These are phyloP conservation scores for Pseudopyricularia cyperi DNA, from an alignment of 2,329 filamentous ascomycete genomes.

Conservation along the genomic window DNA sequence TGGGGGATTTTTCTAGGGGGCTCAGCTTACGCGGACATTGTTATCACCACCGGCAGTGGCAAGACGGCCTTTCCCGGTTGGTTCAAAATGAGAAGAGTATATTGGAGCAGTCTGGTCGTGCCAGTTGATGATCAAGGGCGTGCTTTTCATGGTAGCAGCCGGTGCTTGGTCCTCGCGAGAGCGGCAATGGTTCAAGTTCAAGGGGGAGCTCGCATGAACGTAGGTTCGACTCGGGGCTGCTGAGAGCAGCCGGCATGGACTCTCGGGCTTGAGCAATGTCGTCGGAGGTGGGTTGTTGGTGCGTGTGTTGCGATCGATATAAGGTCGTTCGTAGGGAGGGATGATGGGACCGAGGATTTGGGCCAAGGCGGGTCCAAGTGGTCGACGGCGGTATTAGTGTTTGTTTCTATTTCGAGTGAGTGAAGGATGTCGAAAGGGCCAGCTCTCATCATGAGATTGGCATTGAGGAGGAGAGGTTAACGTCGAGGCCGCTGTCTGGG, in stretches of 20 bases:
- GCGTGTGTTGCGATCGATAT: background rate
- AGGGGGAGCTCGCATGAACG: background rate
- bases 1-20: background rate
- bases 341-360: too few species aligned
- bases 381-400: background rate
- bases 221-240: background rate
- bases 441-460: background rate
- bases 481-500: background rate
- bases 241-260: background rate
- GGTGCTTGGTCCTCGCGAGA: background rate
- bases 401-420: background rate
- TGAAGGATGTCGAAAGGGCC: too few species aligned
- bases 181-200: background rate
- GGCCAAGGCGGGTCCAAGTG: too few species aligned
- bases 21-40: slow-evolving; percentile 66
- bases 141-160: slow-evolving; percentile 69
- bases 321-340: background rate
- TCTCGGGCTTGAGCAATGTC: background rate
- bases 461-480: background rate
- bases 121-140: slow-evolving; percentile 95
- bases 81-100: slow-evolving; percentile 95
- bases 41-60: slow-evolving; percentile 94
- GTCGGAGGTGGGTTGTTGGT: background rate
- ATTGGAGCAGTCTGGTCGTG: slow-evolving; percentile 95
- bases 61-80: slow-evolving; percentile 76